Evolutionary conservation across 1,284 basidiomycete species (phyloP).

Genomic region (Blastosporella zonata): DNA sequence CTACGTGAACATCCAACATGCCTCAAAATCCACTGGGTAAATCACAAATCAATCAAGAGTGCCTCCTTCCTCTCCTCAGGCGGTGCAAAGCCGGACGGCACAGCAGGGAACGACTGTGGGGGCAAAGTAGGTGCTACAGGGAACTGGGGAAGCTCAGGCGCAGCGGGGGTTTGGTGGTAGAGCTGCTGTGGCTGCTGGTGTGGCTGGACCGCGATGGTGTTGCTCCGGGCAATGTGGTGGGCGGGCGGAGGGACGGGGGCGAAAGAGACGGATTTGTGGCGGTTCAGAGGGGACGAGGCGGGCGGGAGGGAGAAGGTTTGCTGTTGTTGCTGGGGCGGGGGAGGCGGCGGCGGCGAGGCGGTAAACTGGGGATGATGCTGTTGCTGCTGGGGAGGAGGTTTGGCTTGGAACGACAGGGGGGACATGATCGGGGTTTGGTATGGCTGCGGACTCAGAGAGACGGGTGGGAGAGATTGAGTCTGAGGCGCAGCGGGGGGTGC

Average conservation of each 20-base stretch:
- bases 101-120: conserved; percentile 54
- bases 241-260: conserved; percentile 20
- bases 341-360: conserved; percentile 18
- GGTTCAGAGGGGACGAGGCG: conserved; percentile 15
- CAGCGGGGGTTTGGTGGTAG: conserved; percentile 26
- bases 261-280: conserved; percentile 22
- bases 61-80: conserved; percentile 79
- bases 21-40: too few relatives aligned
- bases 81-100: conserved; percentile 43
- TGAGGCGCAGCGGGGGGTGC: conserved; percentile 4
- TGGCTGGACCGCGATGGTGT: conserved; percentile 32
- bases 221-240: conserved; percentile 38
- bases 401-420: conserved; percentile 13
- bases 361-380: conserved; percentile 12
- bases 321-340: conserved; percentile 18
- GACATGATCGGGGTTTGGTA: conserved; percentile 20
- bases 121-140: conserved; percentile 65
- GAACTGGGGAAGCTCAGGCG: conserved; percentile 51
- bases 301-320: conserved; percentile 14
- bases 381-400: conserved; percentile 8
- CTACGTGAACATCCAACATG: background rate
- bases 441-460: conserved; percentile 20
- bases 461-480: conserved; percentile 22
- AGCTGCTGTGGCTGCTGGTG: conserved; percentile 23
- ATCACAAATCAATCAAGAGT: conserved; percentile 73